Percentiles rank a stretch among this genome's conserved stretches.
Evolutionary conservation across 1,284 basidiomycete genomes (phyloP).

Genomic region (Somion occarium): DNA sequence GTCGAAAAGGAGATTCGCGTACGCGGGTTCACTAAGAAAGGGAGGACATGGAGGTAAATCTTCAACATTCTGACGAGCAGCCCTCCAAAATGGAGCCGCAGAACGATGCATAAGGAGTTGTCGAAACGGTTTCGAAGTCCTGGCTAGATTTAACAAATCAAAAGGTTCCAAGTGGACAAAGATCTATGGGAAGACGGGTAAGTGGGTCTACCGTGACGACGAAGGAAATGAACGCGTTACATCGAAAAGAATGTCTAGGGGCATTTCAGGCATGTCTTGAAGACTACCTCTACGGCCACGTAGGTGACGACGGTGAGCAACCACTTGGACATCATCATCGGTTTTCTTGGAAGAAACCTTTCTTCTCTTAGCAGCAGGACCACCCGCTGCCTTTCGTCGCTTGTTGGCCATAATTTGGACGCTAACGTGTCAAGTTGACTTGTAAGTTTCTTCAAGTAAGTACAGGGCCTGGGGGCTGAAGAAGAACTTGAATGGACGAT

Average conservation of each 20-base stretch:
- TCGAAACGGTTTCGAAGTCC: conserved; percentile 12
- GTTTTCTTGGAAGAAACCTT: too few relatives aligned
- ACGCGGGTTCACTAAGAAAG: conserved; percentile 14
- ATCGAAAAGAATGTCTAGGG: conserved; percentile 2
- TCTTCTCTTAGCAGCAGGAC: too few relatives aligned
- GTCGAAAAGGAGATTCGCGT: conserved; percentile 13
- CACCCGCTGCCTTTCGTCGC: too few relatives aligned
- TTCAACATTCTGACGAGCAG: conserved; percentile 4
- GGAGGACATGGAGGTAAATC: conserved; percentile 13
- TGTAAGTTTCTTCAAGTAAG: too few relatives aligned
- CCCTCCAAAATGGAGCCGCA: conserved; percentile 11
- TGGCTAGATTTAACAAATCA: conserved; percentile 14
- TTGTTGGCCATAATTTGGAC: too few relatives aligned
- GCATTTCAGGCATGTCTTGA: conserved; percentile 2
- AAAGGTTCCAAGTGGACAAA: conserved; percentile 11
- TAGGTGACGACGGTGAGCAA: not conserved
- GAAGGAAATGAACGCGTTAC: not conserved
- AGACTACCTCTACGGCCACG: not conserved
- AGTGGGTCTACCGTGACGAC: not conserved
- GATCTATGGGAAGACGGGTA: conserved; percentile 3
- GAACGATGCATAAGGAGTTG: conserved; percentile 12
- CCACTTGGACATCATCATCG: too few relatives aligned
- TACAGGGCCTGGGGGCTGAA: too few relatives aligned
- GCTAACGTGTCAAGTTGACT: too few relatives aligned
- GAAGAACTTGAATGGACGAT: too few relatives aligned